These are phyloP conservation scores for Aspergillus calidoustus DNA, from an alignment of 2,329 filamentous ascomycete species.

Conservation along the genomic window DNA sequence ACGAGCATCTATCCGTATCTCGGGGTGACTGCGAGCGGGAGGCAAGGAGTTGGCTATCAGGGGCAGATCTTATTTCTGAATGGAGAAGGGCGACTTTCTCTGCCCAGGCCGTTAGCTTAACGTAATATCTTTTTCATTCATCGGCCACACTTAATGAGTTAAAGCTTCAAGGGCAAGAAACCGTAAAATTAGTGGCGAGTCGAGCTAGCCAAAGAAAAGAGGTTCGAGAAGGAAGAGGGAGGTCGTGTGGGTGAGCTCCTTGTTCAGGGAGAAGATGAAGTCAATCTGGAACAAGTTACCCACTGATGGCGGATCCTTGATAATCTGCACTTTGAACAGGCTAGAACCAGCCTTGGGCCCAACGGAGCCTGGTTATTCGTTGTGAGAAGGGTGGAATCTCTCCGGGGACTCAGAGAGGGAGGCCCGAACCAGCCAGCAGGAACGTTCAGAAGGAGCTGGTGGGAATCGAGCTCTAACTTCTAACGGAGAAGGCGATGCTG, in stretches of 20 bases:
- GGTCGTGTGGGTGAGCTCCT: conserved; percentile 25
- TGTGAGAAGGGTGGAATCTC: conserved; percentile 4
- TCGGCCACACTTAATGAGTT: neutral
- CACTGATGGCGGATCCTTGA: conserved; percentile 27
- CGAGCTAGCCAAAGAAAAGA: conserved; percentile 11
- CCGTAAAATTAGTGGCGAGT: neutral
- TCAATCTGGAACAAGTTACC: conserved; percentile 26
- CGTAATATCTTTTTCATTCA: neutral
- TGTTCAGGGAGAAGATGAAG: conserved; percentile 23
- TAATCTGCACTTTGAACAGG: conserved; percentile 19
- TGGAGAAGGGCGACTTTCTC: conserved; percentile 16
- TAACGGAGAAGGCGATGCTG: neutral
- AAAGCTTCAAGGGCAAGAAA: neutral
- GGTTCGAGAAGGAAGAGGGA: conserved; percentile 12
- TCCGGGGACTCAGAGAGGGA: conserved; percentile 1
- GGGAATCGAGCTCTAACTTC: neutral
- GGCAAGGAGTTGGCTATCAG: conserved; percentile 19
- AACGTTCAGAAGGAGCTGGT: conserved; percentile 13
- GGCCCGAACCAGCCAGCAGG: conserved; percentile 21
- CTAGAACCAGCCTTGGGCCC: conserved; percentile 5
- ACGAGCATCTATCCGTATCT: neutral
- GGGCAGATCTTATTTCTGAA: conserved; percentile 21
- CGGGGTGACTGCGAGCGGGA: conserved; percentile 14
- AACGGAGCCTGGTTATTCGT: conserved; percentile 16
- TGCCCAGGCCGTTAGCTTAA: neutral